A percentile compares a stretch with the other conserved stretches of the same genome.
Conservation (phyloP, 768 basidiomycete species). For the Collybiopsis luxurians region DNA sequence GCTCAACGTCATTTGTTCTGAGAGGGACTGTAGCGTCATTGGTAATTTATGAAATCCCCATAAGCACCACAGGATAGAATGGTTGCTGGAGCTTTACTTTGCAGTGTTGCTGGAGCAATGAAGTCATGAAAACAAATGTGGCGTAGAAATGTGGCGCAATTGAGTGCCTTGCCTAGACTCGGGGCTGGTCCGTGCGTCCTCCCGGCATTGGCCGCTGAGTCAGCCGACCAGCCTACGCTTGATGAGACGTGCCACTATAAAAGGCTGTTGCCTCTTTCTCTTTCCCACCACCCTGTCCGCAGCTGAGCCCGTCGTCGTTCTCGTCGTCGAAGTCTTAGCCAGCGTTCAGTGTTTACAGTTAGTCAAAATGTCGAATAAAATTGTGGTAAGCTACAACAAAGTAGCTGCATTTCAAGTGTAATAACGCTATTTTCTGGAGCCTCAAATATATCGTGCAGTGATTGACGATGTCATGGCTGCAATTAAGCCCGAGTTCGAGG, state of each 20-base stretch:
- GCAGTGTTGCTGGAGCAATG: background rate
- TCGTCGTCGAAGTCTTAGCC: conserved; percentile 10
- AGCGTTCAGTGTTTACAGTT: conserved; percentile 19
- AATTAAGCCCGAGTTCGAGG: conserved; percentile 94
- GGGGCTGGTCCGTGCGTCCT: conserved; percentile 3
- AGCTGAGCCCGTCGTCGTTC: conserved; percentile 10
- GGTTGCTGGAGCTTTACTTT: too few relatives aligned
- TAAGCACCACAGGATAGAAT: background rate
- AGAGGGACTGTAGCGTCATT: background rate
- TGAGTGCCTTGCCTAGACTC: too few relatives aligned
- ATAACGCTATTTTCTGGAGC: conserved; percentile 70
- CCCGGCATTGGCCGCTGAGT: conserved; percentile 3
- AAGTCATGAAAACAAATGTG: background rate
- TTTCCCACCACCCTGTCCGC: conserved; percentile 15
- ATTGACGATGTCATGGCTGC: conserved; percentile 93
- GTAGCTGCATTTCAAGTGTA: conserved; percentile 47
- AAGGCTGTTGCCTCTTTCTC: conserved; percentile 5
- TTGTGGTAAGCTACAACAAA: conserved; percentile 90
- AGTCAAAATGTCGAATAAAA: conserved; percentile 87
- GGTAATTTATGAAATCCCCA: background rate
- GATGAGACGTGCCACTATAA: conserved; percentile 8
- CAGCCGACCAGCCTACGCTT: background rate
- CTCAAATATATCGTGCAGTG: conserved; percentile 85
- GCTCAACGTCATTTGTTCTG: background rate
- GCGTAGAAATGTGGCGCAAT: background rate